phyloP scores from a whole-genome alignment of 2,329 filamentous ascomycete species.

The Aureobasidium sp. region DNA sequence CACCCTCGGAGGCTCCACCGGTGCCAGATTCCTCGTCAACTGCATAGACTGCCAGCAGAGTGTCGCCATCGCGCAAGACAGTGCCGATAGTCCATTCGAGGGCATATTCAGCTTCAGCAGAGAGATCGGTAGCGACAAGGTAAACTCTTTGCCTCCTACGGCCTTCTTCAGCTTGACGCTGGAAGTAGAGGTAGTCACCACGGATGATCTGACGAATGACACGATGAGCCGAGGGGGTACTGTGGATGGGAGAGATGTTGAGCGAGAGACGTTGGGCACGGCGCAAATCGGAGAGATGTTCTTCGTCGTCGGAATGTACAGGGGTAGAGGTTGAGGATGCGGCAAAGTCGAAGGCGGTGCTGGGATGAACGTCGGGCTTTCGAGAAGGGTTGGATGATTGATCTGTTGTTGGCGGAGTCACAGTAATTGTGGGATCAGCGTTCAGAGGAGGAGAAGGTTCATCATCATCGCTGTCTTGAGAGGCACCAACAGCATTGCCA shows the following conservation, averaged over 20 bases:
- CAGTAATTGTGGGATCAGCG: conserved; percentile 20
- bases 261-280: conserved; percentile 78
- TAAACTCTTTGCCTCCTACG: conserved; percentile 78
- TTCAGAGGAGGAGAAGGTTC: conserved; percentile 7
- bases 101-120: conserved; percentile 87
- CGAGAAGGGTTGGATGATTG: conserved; percentile 19
- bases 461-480: conserved; percentile 11
- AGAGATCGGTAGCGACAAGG: conserved; percentile 89
- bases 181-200: conserved; percentile 71
- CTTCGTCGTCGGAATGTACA: conserved; percentile 78
- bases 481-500: conserved; percentile 10
- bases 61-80: conserved; percentile 87
- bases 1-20: conserved; percentile 38
- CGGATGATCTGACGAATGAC: conserved; percentile 84
- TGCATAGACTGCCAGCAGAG: conserved; percentile 84
- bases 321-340: conserved; percentile 50
- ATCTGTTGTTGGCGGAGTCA: conserved; percentile 17
- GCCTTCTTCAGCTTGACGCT: conserved; percentile 69
- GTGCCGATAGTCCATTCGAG: conserved; percentile 97
- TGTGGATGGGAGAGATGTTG: conserved; percentile 69
- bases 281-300: conserved; percentile 74
- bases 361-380: conserved; percentile 56
- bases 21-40: conserved; percentile 70
- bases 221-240: conserved; percentile 66
- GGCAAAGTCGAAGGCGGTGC: conserved; percentile 71